These are phyloP conservation scores for Penicillium angulare DNA, from an alignment of 495 filamentous ascomycete species.

Conservation along the genomic window DNA sequence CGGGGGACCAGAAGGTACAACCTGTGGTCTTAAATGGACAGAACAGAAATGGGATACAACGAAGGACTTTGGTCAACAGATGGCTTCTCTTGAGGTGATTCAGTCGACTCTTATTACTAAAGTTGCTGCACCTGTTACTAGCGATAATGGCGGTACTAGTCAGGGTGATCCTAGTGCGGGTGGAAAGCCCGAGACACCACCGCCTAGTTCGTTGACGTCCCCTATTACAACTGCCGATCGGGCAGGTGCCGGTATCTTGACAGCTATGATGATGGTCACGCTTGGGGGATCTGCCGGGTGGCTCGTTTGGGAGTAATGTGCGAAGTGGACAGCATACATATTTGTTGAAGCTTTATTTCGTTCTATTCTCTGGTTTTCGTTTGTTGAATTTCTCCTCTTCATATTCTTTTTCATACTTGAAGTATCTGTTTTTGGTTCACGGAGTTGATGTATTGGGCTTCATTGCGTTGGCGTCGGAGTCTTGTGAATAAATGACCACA, in stretches of 20 bases:
- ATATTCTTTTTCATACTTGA: background rate
- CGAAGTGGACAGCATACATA: too few species aligned
- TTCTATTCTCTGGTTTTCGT: background rate
- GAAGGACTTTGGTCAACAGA: slow-evolving; percentile 67
- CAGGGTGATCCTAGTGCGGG: slow-evolving; percentile 69
- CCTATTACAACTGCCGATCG: slow-evolving; percentile 51
- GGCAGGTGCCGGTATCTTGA: slow-evolving; percentile 55
- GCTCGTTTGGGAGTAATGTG: slow-evolving; percentile 33
- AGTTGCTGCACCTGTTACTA: slow-evolving; percentile 56
- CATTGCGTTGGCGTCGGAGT: background rate
- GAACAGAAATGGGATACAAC: slow-evolving; percentile 51
- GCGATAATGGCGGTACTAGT: slow-evolving; percentile 71
- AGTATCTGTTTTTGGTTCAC: background rate
- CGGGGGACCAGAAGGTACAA: slow-evolving; percentile 48
- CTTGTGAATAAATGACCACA: background rate
- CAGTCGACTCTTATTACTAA: slow-evolving; percentile 56
- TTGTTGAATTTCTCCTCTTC: background rate
- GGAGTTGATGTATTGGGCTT: background rate
- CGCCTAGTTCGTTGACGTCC: slow-evolving; percentile 14
- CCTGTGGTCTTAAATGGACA: slow-evolving; percentile 69
- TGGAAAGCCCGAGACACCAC: slow-evolving; percentile 9
- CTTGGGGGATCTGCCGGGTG: slow-evolving; percentile 32
- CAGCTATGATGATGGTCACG: slow-evolving; percentile 22
- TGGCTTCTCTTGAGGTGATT: slow-evolving; percentile 67
- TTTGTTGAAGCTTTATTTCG: background rate